Conservation (phyloP, 495 filamentous ascomycete genomes). For the Usnea hakonensis region DNA sequence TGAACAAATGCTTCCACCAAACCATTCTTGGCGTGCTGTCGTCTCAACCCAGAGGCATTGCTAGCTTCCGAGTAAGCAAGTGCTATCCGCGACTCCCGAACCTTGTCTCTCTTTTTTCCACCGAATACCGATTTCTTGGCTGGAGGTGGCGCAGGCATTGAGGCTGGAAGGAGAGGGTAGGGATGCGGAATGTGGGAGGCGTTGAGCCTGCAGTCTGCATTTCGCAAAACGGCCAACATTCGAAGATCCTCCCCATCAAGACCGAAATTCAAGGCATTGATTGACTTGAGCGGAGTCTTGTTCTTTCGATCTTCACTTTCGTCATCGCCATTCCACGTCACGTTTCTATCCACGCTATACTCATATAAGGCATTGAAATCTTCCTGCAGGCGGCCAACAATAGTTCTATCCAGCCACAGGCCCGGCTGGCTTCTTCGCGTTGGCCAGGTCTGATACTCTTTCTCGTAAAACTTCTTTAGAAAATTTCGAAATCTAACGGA, state of each 20-base stretch:
- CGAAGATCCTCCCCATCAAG: conserved; percentile 11
- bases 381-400: conserved; percentile 46
- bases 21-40: conserved; percentile 24
- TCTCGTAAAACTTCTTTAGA: conserved; percentile 41
- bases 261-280: background rate
- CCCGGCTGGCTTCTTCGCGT: conserved; percentile 23
- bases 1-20: conserved; percentile 54
- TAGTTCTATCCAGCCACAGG: conserved; percentile 49
- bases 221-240: conserved; percentile 16
- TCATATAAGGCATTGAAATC: conserved; percentile 63
- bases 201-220: conserved; percentile 52
- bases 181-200: conserved; percentile 59
- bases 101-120: conserved; percentile 20
- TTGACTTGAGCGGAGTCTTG: background rate
- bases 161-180: conserved; percentile 46
- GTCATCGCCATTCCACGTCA: conserved; percentile 45
- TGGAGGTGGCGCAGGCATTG: background rate
- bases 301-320: conserved; percentile 1
- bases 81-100: conserved; percentile 37
- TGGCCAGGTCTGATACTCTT: conserved; percentile 52
- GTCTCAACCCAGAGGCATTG: conserved; percentile 51
- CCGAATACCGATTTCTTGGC: conserved; percentile 8
- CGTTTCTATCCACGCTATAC: conserved; percentile 58
- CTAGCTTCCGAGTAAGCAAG: conserved; percentile 56
- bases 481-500: conserved; percentile 15